Evolutionary conservation across 495 filamentous ascomycete genomes (phyloP), one percentile per base, ranked within the genome.

Genomic region (Aspergillus panamensis): DNA sequence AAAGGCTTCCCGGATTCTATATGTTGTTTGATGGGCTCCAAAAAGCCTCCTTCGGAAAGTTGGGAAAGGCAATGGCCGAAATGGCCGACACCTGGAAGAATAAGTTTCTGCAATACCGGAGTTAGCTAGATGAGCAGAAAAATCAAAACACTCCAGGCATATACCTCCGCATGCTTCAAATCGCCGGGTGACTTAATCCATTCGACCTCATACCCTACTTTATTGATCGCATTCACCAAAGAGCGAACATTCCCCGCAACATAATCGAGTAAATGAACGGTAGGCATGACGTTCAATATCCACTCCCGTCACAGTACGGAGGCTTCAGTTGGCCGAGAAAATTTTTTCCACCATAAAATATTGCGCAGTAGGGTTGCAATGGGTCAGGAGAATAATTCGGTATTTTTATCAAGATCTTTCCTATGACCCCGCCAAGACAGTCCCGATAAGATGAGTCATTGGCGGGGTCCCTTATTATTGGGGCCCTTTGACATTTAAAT

Each of bases 221-320:
- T 91, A 70, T 98, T 93, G 67, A 98, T 95, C 61, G 94, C 94
- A 76, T 98, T 98, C 68, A 91, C 92, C 63, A 98, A 81, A 47
- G 91, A 96, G 50, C 94, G 87, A 56, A 97, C 84, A 74, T 98
- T 98, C 59, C 94, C 94, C 32, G 85, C 85, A 35, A 87, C 85
- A 64, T 87, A 87, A 70, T 97, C 92, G 35, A 98, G 84, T 49
- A 98, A 79, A 77, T 98, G 87, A 53, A 97, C 94, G 14, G 82
- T 92, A 35, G 92, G 87, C 92, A 96, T 96, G 43, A 51, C 58
- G 60, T 8, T 10, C n/a, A n/a, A 49, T 42, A 37, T 32, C 6
- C 19, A 16, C 19, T 20, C 17, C 45, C 8, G 35, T 40, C 16
- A 31, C 37, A 33, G 17, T 44, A 3, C 45, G 20, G 29, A 16